Evolutionary conservation across 176 grass and related monocot genomes (phyloP).

Genomic region (Zea luxurians): DNA sequence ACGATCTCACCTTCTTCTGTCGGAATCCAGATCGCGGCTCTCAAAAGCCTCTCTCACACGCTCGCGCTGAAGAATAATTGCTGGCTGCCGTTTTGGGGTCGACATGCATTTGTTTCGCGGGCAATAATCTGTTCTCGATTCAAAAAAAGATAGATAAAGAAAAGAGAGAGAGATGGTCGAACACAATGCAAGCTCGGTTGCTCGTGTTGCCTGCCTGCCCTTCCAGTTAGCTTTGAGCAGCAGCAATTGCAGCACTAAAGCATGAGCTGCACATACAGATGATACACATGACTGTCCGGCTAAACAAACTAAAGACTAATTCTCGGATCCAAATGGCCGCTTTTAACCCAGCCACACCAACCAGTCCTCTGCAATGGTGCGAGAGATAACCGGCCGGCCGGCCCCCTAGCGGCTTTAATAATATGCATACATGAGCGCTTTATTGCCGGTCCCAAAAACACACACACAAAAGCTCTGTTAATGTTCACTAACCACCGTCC

Average conservation of each 20-base stretch:
- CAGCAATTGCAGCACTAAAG: too few species aligned
- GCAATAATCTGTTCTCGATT: neutral
- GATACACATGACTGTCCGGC: too few species aligned
- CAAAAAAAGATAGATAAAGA: neutral
- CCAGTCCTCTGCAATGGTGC: neutral
- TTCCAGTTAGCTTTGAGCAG: neutral
- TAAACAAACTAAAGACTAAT: neutral
- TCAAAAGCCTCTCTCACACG: too few species aligned
- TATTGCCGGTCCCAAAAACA: neutral
- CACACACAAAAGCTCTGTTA: neutral
- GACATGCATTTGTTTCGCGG: neutral
- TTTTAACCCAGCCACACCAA: conserved; percentile 40
- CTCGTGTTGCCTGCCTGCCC: neutral
- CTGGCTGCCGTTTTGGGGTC: conserved; percentile 11
- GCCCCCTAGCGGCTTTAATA: conserved; percentile 24
- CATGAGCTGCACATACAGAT: too few species aligned
- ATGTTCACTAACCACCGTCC: neutral
- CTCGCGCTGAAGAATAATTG: neutral
- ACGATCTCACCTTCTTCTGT: conserved; percentile 15
- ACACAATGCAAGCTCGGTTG: neutral
- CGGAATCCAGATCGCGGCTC: neutral
- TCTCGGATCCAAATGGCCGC: conserved; percentile 32
- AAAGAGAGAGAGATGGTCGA: neutral
- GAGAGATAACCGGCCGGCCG: neutral
- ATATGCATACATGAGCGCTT: neutral